A percentile compares a stretch with the other conserved stretches of the same genome.
Evolutionary conservation across 768 basidiomycete species (phyloP).

Genomic region (Tremella fuciformis): DNA sequence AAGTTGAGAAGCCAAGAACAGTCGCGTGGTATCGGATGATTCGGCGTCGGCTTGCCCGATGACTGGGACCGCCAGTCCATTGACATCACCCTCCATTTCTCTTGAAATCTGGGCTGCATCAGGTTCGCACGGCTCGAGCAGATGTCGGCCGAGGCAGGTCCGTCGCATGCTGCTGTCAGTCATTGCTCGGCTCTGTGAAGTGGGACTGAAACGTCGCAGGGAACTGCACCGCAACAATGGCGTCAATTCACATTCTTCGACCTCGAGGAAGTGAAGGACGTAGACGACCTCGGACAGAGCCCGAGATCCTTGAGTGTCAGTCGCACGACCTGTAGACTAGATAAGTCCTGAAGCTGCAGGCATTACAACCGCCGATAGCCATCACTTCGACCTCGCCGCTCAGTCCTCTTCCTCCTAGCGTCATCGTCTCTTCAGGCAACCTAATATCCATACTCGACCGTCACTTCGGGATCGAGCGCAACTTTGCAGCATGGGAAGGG

Average conservation of each 20-base stretch:
- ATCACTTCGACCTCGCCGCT: conserved; percentile 38
- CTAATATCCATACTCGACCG: conserved; percentile 40
- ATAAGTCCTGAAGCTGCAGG: conserved; percentile 18
- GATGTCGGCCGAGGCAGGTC: conserved; percentile 5
- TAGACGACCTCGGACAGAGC: conserved; percentile 67
- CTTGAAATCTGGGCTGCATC: no score
- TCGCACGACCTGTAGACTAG: not conserved
- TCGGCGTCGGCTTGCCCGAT: no score
- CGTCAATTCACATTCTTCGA: conserved; percentile 90
- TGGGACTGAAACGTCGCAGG: not conserved
- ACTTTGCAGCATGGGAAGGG: conserved; percentile 46
- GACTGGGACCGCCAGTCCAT: no score
- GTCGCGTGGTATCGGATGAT: no score
- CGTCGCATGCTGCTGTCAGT: conserved; percentile 6
- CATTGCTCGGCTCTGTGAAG: not conserved
- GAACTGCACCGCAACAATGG: conserved; percentile 59
- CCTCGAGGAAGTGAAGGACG: conserved; percentile 69
- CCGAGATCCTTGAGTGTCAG: conserved; percentile 71
- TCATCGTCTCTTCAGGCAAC: conserved; percentile 39
- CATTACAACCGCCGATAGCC: conserved; percentile 36
- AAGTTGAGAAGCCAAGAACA: no score
- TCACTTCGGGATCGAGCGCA: conserved; percentile 28
- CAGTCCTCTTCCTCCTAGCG: conserved; percentile 32
- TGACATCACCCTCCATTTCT: no score
- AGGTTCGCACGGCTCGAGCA: not conserved